Evolutionary conservation across 805 yeast species (phyloP), one percentile per base, ranked within the genome.

Genomic region (Helenozyma baotianmanensis): DNA sequence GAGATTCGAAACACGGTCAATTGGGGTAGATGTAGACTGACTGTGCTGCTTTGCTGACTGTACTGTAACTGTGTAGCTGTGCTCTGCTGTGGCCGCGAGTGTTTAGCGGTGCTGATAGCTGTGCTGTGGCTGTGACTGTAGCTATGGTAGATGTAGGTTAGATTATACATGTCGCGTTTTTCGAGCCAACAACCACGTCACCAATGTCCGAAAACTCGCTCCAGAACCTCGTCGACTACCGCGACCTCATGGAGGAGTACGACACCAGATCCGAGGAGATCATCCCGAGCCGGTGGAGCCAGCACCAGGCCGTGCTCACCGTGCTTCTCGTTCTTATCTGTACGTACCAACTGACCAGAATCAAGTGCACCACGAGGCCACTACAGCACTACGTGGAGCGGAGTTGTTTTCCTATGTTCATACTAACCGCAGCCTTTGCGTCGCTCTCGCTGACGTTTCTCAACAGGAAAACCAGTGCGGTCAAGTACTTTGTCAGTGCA

Each of bases 401-500:
- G n/a, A n/a, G n/a, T n/a, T n/a, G n/a, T n/a, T n/a, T n/a, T 11
- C 4, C 12, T 14, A 13, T 11, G 15, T 14, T 13, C 12, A 8
- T 39, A 40, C 45, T 43, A 40, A 43, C 45, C 24, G 4, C 33
- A 43, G 48, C 47, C 6, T 46, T 46, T 29, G 39, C 29, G 17
- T 40, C 43, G 10, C 35, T 46, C 11, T 28, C 50, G 2, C 32
- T 40, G 39, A 36, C 49, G 17, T 36, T 44, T 17, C 41, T 46
- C 31, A 45, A 42, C 36, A 39, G 44, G 27, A 35, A 27, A 24
- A 39, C 40, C 16, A 36, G 31, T 19, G 17, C 36, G 17, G 29
- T 29, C 31, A 36, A 33, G 25, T 67, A 50, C 44, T 37, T 62
- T 21, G 27, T 48, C 29, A 51, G 56, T 37, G 58, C 67, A 6